Evolutionary conservation across 352 stramenopile genomes (phyloP), one percentile per base, ranked within the genome.

Genomic region (Pythium utonaiense): DNA sequence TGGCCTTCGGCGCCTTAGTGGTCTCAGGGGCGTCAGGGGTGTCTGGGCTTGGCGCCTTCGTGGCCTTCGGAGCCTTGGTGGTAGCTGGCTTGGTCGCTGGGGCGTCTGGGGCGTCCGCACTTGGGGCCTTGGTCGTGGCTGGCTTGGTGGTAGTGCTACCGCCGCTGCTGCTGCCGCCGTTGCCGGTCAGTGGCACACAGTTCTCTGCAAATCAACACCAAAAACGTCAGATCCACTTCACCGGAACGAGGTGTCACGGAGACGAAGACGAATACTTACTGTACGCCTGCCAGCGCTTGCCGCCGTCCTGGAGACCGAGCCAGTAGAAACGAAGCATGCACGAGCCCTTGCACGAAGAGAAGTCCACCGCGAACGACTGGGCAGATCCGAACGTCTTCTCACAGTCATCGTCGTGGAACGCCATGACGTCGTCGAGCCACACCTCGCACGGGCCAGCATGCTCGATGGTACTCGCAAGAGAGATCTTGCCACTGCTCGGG

Each of bases 271-370:
- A 42, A 5, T 25, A 54, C 48, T 54, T 40, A 54, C 48, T 57
- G 50, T 57, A 57, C 31, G 34, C n/a, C 28, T 57, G 50, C 50
- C 50, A 57, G 47, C 47, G 47, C 25, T 38, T 53, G 50, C 34
- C 50, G 14, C 31, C n/a, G 33, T 67, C 42, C 27, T 67, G 60
- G 16, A 67, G 50, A 33, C 27, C 60, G 34, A 67, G 60, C 60
- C 60, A 67, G 60, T 63, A 67, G 48, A 67, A 63, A 31, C 49
- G 52, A 1, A 67, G 60, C 36, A 50, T 51, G 42, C 60, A 67
- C 27, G 44, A 48, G 27, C 42, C 42, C 16, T 41, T 56, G 49
- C 60, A 67, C 2, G 41, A 22, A 1, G 60, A 67, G 42, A 57
- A 67, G 22, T 67, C 51, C 1, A 67, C 49, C 10, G 25, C 1